phyloP scores from a whole-genome alignment of 345 rosid species.

The Pelargonium nanum region DNA sequence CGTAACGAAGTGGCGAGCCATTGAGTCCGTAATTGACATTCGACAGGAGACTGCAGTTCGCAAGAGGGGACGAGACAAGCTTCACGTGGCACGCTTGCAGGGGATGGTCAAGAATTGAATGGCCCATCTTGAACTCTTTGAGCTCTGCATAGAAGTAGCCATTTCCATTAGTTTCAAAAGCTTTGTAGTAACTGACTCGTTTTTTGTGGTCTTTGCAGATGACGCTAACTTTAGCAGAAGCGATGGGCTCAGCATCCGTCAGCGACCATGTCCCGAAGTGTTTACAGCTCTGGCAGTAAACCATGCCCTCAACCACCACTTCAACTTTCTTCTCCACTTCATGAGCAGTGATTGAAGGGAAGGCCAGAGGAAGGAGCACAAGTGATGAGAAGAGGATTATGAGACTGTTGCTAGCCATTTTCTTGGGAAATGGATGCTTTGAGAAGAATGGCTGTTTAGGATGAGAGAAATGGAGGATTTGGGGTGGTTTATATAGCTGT shows the following conservation, averaged over 20 bases:
- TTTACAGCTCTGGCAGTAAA: conserved; percentile 73
- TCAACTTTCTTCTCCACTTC: conserved; percentile 29
- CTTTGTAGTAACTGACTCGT: conserved; percentile 56
- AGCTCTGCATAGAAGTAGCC: conserved; percentile 77
- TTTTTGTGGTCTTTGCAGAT: conserved; percentile 50
- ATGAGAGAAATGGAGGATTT: background rate
- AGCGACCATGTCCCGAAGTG: conserved; percentile 61
- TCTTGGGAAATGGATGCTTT: conserved; percentile 7
- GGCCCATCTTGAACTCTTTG: conserved; percentile 36
- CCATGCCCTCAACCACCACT: conserved; percentile 70
- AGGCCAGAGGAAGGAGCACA: conserved; percentile 20
- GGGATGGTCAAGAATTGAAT: conserved; percentile 58
- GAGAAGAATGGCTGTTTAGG: conserved; percentile 4
- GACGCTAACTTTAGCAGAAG: conserved; percentile 59
- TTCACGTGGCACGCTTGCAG: conserved; percentile 68
- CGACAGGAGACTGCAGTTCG: conserved; percentile 54
- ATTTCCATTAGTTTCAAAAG: conserved; percentile 36
- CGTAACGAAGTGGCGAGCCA: conserved; percentile 51
- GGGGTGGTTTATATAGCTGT: conserved; percentile 14
- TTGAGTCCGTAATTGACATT: conserved; percentile 60
- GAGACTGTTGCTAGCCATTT: conserved; percentile 28
- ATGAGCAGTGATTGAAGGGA: conserved; percentile 16
- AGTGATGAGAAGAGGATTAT: conserved; percentile 16
- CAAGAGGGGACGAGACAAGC: conserved; percentile 59
- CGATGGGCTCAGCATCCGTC: conserved; percentile 52